phyloP scores from a whole-genome alignment of 768 basidiomycete species.

The Phlebiopsis flavidoalba region DNA sequence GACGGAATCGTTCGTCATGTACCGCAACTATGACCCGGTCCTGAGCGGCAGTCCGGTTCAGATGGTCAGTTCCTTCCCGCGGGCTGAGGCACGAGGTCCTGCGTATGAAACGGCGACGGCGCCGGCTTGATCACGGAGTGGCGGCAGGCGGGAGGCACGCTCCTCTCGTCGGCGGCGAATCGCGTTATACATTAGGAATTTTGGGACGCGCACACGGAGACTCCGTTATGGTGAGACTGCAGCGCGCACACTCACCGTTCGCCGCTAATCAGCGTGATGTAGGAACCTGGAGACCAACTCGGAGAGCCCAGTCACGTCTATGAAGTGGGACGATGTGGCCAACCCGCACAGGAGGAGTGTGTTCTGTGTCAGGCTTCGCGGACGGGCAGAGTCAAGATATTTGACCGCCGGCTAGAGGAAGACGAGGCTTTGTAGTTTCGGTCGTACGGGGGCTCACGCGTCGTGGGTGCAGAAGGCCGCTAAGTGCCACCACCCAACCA shows the following conservation, averaged over 20 bases:
- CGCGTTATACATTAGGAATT: constrained; percentile 63
- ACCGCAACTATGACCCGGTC: constrained; percentile 83
- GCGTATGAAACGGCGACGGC: constrained; percentile 67
- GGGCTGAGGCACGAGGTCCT: constrained; percentile 79
- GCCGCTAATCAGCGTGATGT: neutral
- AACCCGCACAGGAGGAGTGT: constrained; percentile 48
- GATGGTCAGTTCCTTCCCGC: constrained; percentile 92
- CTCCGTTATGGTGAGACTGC: constrained; percentile 54
- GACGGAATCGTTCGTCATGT: constrained; percentile 89
- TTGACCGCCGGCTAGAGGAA: constrained; percentile 84
- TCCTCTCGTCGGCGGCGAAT: constrained; percentile 91
- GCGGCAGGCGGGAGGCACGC: constrained; percentile 82
- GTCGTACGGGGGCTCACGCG: constrained; percentile 65
- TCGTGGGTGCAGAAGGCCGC: constrained; percentile 91
- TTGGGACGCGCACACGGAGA: constrained; percentile 95
- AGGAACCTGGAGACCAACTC: constrained; percentile 92
- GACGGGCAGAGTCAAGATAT: constrained; percentile 84
- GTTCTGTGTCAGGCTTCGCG: constrained; percentile 87
- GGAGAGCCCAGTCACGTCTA: constrained; percentile 83
- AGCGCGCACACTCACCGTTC: neutral
- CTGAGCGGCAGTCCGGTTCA: constrained; percentile 70
- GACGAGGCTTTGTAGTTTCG: constrained; percentile 81
- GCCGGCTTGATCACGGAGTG: constrained; percentile 87
- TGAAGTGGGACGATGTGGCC: constrained; percentile 71
- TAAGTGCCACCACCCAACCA: constrained; percentile 77